Evolutionary conservation across 1,139 yeast genomes (phyloP).

Genomic region (Geotrichum europaeum): DNA sequence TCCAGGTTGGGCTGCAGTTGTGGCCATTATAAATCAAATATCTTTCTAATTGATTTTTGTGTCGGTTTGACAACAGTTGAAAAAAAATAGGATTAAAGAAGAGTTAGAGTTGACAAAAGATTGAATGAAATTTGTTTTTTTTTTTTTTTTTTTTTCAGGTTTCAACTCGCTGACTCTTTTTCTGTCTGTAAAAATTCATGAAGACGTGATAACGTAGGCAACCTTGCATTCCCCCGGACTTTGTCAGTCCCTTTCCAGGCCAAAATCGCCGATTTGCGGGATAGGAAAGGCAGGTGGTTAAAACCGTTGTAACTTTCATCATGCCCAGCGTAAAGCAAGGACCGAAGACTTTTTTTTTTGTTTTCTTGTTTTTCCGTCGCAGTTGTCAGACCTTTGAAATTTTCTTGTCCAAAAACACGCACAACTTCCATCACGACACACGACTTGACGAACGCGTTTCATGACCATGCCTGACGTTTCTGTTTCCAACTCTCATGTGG

Average conservation of each 20-base stretch:
- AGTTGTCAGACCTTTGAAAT: neutral
- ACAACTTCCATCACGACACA: neutral
- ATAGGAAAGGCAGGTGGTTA: too few relatives aligned
- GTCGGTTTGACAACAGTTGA: neutral
- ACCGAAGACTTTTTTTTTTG: too few relatives aligned
- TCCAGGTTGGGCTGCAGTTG: conserved; percentile 12
- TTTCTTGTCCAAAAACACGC: neutral
- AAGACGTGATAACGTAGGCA: neutral
- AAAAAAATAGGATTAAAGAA: neutral
- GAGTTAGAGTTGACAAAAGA: neutral
- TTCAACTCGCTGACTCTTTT: neutral
- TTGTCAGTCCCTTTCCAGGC: neutral
- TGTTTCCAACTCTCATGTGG: conserved; percentile 5
- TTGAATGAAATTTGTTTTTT: neutral
- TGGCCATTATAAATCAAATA: conserved; percentile 7
- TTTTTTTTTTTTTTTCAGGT: neutral
- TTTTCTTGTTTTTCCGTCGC: neutral
- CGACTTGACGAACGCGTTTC: neutral
- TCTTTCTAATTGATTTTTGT: neutral
- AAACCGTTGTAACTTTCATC: neutral
- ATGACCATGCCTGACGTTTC: conserved; percentile 13
- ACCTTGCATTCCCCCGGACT: neutral
- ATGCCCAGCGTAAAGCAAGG: neutral
- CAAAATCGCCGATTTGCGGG: neutral
- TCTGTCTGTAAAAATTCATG: neutral